Conservation (phyloP, 352 stramenopile genomes). For the Thraustochytrium sp. region DNA sequence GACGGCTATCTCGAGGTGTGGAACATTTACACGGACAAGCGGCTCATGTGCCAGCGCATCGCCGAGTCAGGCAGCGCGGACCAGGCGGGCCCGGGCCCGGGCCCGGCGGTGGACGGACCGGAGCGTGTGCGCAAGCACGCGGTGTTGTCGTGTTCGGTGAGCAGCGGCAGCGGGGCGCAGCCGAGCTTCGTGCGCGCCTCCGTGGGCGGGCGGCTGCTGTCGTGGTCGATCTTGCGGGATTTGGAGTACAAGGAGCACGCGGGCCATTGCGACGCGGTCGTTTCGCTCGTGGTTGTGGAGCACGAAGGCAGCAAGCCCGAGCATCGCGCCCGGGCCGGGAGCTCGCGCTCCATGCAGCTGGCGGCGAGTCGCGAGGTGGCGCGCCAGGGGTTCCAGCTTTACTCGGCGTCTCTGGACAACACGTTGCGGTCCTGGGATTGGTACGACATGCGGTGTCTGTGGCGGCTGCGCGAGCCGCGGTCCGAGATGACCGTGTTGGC, state of each 20-base stretch:
- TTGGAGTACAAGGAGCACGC: not conserved
- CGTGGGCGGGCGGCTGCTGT: not conserved
- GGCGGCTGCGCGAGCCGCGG: not conserved
- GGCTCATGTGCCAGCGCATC: constrained; percentile 18
- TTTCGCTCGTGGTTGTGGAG: not conserved
- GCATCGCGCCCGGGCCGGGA: not conserved
- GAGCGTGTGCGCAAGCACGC: too few relatives aligned
- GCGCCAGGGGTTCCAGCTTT: not conserved
- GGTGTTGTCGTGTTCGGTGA: too few relatives aligned
- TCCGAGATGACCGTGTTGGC: constrained; percentile 10
- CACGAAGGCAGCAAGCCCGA: not conserved
- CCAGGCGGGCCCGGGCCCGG: not conserved
- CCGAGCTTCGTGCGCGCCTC: not conserved
- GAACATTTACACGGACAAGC: constrained; percentile 36
- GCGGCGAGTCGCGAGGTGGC: too few relatives aligned
- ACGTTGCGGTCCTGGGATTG: constrained; percentile 24
- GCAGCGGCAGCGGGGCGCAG: not conserved
- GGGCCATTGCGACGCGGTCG: not conserved
- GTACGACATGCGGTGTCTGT: constrained; percentile 35
- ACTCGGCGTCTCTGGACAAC: constrained; percentile 20
- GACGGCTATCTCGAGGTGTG: constrained; percentile 11
- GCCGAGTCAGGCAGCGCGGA: not conserved
- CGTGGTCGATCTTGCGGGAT: not conserved
- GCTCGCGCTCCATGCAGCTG: too few relatives aligned
- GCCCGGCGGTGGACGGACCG: too few relatives aligned